Evolutionary conservation across 2,329 filamentous ascomycete genomes (phyloP), one percentile per base, ranked within the genome.

Genomic region (Paraphaeosphaeria minitans): DNA sequence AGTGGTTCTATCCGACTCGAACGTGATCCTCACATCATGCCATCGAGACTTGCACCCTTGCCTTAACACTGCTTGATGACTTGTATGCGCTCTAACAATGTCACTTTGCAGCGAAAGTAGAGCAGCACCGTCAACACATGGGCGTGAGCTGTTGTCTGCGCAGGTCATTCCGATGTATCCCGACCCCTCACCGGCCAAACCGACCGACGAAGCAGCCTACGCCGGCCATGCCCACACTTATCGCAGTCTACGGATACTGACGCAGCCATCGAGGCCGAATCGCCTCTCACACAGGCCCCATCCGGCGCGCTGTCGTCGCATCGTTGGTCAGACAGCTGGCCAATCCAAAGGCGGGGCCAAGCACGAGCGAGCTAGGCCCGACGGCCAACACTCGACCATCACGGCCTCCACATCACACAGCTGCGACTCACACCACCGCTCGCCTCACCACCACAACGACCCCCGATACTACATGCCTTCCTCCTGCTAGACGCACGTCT

Each of bases 401-500:
- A 37, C 49, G 31, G 16, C 43, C 42, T 69, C 67, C 71, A 68
- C 70, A 69, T 35, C 27, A 21, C 49, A 10, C 55, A 42, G 31
- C 43, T 9, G 42, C 52, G 21, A 59, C 65, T 52, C 55, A 58
- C 60, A 57, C 57, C 60, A 54, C 54, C 59, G 16, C 22, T 33
- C 53, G 29, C 50, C 58, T 35, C 61, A 59, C 62, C 58, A 39
- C 55, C 49, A n/a, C 45, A 39, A 39, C 21, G 19, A 16, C 53
- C 13, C 37, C 48, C 10, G 52, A 22, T 45, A 24, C 59, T 66
- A 67, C 58, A 75, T 75, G 70, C 66, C 62, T 65, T 54, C 60
- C 55, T 62, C 71, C 72, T 76, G 75, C 74, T 77, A 77, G 75
- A 76, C 75, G 49, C 59, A 58, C 62, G 74, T 76, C 74, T 76